A percentile compares a stretch with the other conserved stretches of the same genome.
These are phyloP conservation scores for Solanum stenotomum DNA, from an alignment of 257 asterid species.

Conservation along the genomic window DNA sequence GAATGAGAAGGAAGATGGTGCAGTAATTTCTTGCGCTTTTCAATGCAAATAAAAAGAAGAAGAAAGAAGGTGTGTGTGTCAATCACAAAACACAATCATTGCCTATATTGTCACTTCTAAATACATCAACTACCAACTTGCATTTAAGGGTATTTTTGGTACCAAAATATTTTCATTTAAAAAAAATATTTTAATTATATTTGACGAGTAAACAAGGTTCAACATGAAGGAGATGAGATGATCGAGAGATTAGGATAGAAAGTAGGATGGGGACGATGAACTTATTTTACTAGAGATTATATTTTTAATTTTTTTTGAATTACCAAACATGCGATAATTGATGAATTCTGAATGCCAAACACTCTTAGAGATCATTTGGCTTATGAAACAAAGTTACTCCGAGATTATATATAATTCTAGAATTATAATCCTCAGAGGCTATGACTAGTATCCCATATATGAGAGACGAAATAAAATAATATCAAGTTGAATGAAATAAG, in stretches of 20 bases:
- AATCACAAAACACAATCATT: conserved; percentile 27
- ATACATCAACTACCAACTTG: background rate
- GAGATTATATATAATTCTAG: background rate
- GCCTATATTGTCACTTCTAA: conserved; percentile 6
- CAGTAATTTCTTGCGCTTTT: background rate
- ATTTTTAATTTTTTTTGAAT: no score
- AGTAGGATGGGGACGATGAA: no score
- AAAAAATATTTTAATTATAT: no score
- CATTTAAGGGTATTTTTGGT: background rate
- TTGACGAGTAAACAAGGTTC: accelerated
- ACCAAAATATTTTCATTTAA: background rate
- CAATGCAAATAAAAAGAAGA: background rate
- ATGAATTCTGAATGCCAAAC: background rate
- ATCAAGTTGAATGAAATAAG: background rate
- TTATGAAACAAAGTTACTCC: no score
- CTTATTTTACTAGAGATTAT: background rate
- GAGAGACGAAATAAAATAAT: background rate
- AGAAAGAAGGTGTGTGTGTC: background rate
- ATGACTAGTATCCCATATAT: accelerated
- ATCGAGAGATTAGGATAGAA: background rate
- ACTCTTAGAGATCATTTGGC: background rate
- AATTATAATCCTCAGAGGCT: background rate
- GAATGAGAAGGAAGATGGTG: background rate
- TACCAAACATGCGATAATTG: no score
- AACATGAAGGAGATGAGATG: accelerated